phyloP scores from a whole-genome alignment of 2,329 filamentous ascomycete genomes.

The Colletotrichum cordylinicola region DNA sequence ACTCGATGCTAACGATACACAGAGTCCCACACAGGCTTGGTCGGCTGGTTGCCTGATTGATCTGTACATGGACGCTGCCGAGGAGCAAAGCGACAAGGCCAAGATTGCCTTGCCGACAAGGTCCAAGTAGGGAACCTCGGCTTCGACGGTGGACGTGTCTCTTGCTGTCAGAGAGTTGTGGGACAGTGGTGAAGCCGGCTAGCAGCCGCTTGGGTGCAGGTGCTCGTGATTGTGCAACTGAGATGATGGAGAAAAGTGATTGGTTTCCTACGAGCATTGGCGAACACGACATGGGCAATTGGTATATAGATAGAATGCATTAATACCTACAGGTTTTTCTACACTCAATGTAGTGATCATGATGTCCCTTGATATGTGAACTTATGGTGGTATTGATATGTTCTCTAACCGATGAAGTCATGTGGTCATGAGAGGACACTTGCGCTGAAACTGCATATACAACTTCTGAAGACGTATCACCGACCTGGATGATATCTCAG shows the following conservation, averaged over 20 bases:
- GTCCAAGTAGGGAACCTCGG: slow-evolving; percentile 16
- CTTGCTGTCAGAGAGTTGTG: background rate
- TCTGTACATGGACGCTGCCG: slow-evolving; percentile 88
- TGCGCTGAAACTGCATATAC: too few relatives aligned
- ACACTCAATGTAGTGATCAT: accelerated
- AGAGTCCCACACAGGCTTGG: slow-evolving; percentile 97
- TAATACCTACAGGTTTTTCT: background rate
- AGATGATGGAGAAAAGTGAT: background rate
- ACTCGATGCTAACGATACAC: slow-evolving; percentile 19
- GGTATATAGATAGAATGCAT: slow-evolving; percentile 18
- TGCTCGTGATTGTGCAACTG: background rate
- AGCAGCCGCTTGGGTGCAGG: background rate
- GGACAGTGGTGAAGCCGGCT: background rate
- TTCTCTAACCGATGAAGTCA: too few relatives aligned
- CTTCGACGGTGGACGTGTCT: background rate
- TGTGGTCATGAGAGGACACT: too few relatives aligned
- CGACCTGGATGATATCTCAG: too few relatives aligned
- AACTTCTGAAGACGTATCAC: too few relatives aligned
- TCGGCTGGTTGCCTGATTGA: slow-evolving; percentile 94
- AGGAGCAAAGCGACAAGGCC: slow-evolving; percentile 45
- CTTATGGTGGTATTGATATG: accelerated
- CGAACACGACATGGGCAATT: background rate
- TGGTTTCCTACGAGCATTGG: background rate
- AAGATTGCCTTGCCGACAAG: slow-evolving; percentile 28
- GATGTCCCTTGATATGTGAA: background rate